phyloP scores from a whole-genome alignment of 1,284 basidiomycete species.

The Ganoderma lucidum region DNA sequence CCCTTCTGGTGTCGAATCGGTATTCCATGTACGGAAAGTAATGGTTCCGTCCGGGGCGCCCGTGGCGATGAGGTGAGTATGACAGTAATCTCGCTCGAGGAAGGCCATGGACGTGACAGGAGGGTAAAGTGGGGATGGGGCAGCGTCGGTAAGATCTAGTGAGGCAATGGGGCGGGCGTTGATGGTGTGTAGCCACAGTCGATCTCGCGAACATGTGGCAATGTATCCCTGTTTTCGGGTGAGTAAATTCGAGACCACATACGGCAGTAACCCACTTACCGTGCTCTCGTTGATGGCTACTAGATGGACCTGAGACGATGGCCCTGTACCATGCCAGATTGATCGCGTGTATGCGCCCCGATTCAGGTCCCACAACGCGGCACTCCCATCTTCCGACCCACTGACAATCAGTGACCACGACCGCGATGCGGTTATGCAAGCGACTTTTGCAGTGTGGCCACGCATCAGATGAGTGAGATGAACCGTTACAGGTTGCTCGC shows the following conservation, averaged over 20 bases:
- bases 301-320: slow-evolving; percentile 63
- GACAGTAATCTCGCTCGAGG: slow-evolving; percentile 82
- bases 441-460: slow-evolving; percentile 74
- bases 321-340: slow-evolving; percentile 68
- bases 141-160: slow-evolving; percentile 63
- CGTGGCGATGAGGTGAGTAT: slow-evolving; percentile 72
- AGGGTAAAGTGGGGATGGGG: slow-evolving; percentile 46
- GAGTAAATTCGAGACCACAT: background rate
- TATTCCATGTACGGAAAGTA: slow-evolving; percentile 76
- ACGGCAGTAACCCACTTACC: slow-evolving; percentile 52
- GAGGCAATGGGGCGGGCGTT: slow-evolving; percentile 78
- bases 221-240: slow-evolving; percentile 70
- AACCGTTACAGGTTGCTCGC: slow-evolving; percentile 41
- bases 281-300: slow-evolving; percentile 88
- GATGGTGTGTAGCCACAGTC: slow-evolving; percentile 81
- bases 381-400: slow-evolving; percentile 86
- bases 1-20: slow-evolving; percentile 68
- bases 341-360: slow-evolving; percentile 79
- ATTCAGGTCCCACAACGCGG: slow-evolving; percentile 93
- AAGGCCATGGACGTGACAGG: slow-evolving; percentile 72
- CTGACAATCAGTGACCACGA: slow-evolving; percentile 88
- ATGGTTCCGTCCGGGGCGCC: slow-evolving; percentile 74
- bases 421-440: slow-evolving; percentile 78
- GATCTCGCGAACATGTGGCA: slow-evolving; percentile 77
- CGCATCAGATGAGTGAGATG: slow-evolving; percentile 79